Evolutionary conservation across 257 asterid genomes (phyloP).

Genomic region (Solanum paucissectum): DNA sequence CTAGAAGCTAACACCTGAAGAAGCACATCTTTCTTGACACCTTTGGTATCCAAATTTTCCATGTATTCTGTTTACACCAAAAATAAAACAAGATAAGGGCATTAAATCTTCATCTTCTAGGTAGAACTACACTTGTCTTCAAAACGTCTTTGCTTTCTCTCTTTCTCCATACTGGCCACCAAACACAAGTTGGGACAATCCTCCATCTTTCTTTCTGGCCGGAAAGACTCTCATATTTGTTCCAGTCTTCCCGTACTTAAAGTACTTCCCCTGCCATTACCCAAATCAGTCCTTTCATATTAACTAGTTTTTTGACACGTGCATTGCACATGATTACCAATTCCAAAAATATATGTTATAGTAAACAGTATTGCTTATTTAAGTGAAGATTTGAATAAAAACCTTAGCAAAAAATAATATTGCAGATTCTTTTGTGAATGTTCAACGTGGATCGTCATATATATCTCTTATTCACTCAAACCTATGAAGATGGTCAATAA

Average conservation of each 20-base stretch:
- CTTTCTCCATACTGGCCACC: neutral
- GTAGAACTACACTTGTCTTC: neutral
- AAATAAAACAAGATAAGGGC: neutral
- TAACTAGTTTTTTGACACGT: no score
- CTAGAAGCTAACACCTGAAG: neutral
- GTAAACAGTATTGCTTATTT: no score
- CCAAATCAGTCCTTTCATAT: neutral
- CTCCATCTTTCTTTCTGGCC: neutral
- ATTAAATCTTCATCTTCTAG: neutral
- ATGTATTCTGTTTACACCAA: neutral
- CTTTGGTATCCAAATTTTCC: neutral
- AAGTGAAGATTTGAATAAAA: no score
- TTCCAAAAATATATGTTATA: no score
- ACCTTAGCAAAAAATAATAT: no score
- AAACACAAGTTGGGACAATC: neutral
- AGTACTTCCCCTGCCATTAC: neutral
- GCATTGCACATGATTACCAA: no score
- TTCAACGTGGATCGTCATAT: no score
- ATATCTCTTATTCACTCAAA: no score
- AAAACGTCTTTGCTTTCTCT: neutral
- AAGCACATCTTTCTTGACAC: neutral
- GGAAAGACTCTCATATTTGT: neutral
- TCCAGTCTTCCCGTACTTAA: neutral
- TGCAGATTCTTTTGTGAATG: no score
- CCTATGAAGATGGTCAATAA: no score